Evolutionary conservation across 495 filamentous ascomycete genomes (phyloP).

Genomic region (Penicillium crystallinum): DNA sequence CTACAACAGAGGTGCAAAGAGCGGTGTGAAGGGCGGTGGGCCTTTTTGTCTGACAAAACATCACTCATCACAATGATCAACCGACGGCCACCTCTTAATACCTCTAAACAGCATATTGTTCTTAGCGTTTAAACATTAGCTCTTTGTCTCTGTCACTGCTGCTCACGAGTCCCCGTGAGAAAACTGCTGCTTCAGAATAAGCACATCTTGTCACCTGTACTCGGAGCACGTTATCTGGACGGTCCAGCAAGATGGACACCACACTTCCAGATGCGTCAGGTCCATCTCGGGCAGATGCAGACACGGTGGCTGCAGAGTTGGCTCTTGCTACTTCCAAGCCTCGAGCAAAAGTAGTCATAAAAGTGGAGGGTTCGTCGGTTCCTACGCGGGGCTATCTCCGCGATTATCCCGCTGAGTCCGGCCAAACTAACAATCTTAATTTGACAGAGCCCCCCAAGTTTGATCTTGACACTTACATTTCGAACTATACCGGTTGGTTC

Average conservation of each 20-base stretch:
- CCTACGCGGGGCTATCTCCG: conserved; percentile 3
- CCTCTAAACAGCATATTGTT: background rate
- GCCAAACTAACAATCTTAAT: background rate
- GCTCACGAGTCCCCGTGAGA: background rate
- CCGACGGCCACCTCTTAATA: background rate
- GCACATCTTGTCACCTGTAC: background rate
- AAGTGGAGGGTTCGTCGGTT: conserved; percentile 17
- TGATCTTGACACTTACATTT: conserved; percentile 87
- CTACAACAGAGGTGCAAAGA: background rate
- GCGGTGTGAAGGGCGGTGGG: background rate
- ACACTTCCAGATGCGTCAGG: conserved; percentile 27
- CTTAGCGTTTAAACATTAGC: background rate
- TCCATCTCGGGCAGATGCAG: conserved; percentile 6
- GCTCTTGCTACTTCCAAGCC: conserved; percentile 3
- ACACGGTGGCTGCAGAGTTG: background rate
- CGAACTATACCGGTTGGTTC: conserved; percentile 75
- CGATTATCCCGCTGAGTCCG: background rate
- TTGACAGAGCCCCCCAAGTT: conserved; percentile 76
- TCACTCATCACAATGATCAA: conserved; percentile 2
- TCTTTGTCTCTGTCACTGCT: background rate
- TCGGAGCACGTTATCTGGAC: background rate
- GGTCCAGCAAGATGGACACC: conserved; percentile 23
- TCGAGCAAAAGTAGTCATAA: conserved; percentile 4
- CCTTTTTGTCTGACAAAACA: background rate
- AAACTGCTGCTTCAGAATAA: background rate